phyloP scores from a whole-genome alignment of 768 basidiomycete species.

The Auriscalpium orientale region DNA sequence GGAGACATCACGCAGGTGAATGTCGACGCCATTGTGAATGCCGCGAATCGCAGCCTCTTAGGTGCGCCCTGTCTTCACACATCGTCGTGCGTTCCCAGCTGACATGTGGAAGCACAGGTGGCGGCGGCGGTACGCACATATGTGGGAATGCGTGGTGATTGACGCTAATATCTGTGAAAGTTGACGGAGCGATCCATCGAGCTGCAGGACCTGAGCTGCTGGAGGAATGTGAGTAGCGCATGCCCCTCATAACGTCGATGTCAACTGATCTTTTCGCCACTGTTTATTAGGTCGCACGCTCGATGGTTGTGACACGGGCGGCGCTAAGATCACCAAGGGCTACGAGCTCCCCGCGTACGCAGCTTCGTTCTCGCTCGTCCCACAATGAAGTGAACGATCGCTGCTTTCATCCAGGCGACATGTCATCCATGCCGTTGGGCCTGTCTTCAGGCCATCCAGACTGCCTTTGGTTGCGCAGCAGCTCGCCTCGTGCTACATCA shows the following conservation, averaged over 20 bases:
- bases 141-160: background rate
- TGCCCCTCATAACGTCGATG: background rate
- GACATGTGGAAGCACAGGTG: conserved; percentile 36
- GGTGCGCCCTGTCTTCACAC: conserved; percentile 33
- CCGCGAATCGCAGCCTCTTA: conserved; percentile 65
- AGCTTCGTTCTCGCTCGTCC: background rate
- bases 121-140: conserved; percentile 57
- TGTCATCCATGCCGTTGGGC: conserved; percentile 80
- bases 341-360: conserved; percentile 69
- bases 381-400: background rate
- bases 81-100: background rate
- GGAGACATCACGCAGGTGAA: conserved; percentile 72
- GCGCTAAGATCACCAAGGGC: conserved; percentile 73
- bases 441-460: conserved; percentile 43
- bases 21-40: conserved; percentile 74
- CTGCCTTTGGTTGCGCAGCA: conserved; percentile 40
- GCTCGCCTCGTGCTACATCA: conserved; percentile 62
- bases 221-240: conserved; percentile 49
- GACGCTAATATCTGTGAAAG: conserved; percentile 26
- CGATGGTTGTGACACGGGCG: conserved; percentile 62
- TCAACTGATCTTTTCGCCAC: background rate
- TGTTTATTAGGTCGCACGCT: conserved; percentile 35
- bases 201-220: conserved; percentile 62
- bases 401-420: conserved; percentile 37
- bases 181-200: conserved; percentile 76